These are phyloP conservation scores for Tolypocladium inflatum DNA, from an alignment of 2,329 filamentous ascomycete species.

Conservation along the genomic window DNA sequence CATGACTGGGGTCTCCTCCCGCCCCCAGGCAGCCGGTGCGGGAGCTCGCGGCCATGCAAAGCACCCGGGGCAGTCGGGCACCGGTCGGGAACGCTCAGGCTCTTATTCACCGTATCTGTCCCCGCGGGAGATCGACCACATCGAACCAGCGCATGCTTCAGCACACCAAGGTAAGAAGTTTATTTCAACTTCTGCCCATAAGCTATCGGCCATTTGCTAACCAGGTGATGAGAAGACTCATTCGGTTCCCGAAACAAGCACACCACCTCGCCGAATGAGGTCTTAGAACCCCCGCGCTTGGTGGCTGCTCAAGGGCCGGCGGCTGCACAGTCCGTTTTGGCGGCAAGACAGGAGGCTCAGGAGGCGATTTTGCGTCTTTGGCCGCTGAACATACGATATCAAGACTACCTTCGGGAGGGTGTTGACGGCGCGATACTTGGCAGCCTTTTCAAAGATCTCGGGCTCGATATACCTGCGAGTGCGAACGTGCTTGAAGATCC, in stretches of 20 bases:
- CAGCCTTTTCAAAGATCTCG: conserved; percentile 58
- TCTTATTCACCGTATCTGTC: conserved; percentile 45
- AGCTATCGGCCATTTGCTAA: neutral
- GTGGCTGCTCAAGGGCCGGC: neutral
- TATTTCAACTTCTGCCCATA: conserved; percentile 3
- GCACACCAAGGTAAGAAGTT: neutral
- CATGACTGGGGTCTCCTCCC: neutral
- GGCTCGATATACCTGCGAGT: conserved; percentile 35
- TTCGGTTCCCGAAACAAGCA: neutral
- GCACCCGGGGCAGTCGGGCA: neutral
- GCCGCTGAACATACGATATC: conserved; percentile 60
- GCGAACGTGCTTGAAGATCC: neutral
- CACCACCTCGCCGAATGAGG: neutral
- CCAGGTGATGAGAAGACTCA: neutral
- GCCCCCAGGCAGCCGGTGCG: neutral
- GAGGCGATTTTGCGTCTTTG: conserved; percentile 57
- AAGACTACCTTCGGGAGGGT: conserved; percentile 64
- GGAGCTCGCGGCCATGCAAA: neutral
- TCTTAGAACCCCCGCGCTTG: neutral
- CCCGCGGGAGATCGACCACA: conserved; percentile 32
- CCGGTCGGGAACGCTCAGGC: conserved; percentile 32
- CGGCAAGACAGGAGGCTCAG: conserved; percentile 50
- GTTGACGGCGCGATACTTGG: conserved; percentile 55
- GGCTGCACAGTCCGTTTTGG: conserved; percentile 7
- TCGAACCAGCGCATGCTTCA: neutral